phyloP scores from a whole-genome alignment of 805 yeast species.

The Hanseniaspora mollemarum region DNA sequence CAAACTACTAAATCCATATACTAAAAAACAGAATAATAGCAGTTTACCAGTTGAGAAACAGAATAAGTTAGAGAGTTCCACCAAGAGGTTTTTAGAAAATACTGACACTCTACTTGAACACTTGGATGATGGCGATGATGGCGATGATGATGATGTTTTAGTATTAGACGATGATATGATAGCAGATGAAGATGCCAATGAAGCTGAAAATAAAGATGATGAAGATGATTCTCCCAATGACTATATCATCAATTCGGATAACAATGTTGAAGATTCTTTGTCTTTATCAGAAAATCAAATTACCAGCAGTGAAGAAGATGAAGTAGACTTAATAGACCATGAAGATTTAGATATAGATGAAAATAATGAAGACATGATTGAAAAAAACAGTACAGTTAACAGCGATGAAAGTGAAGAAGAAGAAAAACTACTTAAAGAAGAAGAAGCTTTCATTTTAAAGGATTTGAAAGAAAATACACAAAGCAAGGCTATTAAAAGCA shows the following conservation, averaged over 20 bases:
- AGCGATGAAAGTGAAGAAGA: background rate
- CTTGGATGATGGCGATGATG: background rate
- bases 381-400: background rate
- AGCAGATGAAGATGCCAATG: background rate
- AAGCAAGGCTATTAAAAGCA: background rate
- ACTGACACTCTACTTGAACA: too few species aligned
- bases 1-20: background rate
- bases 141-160: background rate
- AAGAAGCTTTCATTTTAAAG: background rate
- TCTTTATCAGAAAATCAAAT: too few species aligned
- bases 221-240: background rate
- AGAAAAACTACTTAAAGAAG: conserved; percentile 1
- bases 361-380: background rate
- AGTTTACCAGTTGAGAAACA: background rate
- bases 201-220: background rate
- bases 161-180: background rate
- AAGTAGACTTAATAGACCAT: too few species aligned
- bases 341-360: background rate
- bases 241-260: background rate
- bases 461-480: background rate
- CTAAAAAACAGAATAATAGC: background rate
- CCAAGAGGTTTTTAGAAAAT: background rate
- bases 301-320: too few species aligned
- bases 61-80: background rate
- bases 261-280: background rate